A percentile compares a stretch with the other conserved stretches of the same genome.
phyloP scores from a whole-genome alignment of 2,329 filamentous ascomycete genomes.

The Aureobasidium sp. region DNA sequence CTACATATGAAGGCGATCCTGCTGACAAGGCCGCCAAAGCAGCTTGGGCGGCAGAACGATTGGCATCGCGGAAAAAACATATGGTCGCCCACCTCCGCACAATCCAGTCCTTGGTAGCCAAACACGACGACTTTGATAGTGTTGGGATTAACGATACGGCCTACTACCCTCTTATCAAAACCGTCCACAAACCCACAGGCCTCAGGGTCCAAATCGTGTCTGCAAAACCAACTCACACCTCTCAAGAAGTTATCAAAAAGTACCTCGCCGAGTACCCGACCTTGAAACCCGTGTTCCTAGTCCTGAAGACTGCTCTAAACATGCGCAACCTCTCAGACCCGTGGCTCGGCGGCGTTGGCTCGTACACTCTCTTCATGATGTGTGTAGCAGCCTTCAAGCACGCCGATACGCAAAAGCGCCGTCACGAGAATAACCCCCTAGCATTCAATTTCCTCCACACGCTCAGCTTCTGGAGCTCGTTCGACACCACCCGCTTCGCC shows the following conservation, averaged over 20 bases:
- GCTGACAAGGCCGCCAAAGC: neutral
- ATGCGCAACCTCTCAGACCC: conserved; percentile 41
- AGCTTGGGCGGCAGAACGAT: neutral
- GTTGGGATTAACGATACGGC: conserved; percentile 20
- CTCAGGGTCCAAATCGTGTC: conserved; percentile 45
- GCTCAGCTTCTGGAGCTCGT: conserved; percentile 40
- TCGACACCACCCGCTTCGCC: conserved; percentile 39
- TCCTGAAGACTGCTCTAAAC: conserved; percentile 43
- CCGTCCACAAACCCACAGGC: conserved; percentile 39
- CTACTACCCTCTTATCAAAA: conserved; percentile 33
- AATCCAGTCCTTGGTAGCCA: neutral
- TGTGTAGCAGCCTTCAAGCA: conserved; percentile 44
- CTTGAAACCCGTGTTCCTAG: conserved; percentile 40
- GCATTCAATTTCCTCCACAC: conserved; percentile 37
- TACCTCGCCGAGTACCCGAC: conserved; percentile 43
- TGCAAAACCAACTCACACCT: conserved; percentile 27
- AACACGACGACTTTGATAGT: conserved; percentile 15
- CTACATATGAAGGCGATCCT: neutral
- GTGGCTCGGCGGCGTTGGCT: conserved; percentile 41
- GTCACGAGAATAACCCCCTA: no score
- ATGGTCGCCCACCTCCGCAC: neutral
- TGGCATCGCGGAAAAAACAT: neutral
- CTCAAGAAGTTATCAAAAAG: conserved; percentile 35
- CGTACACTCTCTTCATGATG: conserved; percentile 50
- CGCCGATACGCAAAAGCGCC: conserved; percentile 16